phyloP scores from a whole-genome alignment of 768 basidiomycete species.

The Trametopsis cervina region DNA sequence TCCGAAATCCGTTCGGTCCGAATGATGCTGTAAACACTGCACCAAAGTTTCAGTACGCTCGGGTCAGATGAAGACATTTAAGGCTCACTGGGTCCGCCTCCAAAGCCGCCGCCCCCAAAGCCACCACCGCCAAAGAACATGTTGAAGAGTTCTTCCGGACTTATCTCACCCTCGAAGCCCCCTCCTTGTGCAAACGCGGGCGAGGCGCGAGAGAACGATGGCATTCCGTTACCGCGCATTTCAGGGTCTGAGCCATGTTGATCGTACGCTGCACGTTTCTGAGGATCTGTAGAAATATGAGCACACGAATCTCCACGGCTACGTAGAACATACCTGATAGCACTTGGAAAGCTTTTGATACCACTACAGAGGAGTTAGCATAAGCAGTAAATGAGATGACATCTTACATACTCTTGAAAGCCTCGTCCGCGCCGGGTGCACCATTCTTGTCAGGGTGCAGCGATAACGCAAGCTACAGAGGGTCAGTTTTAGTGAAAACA shows the following conservation, averaged over 20 bases:
- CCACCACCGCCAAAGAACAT: conserved; percentile 89
- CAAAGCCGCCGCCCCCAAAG: conserved; percentile 53
- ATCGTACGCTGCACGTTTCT: conserved; percentile 86
- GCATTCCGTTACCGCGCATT: conserved; percentile 67
- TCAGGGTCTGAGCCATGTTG: conserved; percentile 85
- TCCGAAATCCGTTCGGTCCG: conserved; percentile 78
- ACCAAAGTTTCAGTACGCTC: conserved; percentile 3
- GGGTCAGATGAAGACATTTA: conserved; percentile 14
- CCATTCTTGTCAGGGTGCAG: conserved; percentile 93
- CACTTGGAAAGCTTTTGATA: conserved; percentile 95
- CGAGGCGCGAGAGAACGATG: conserved; percentile 42
- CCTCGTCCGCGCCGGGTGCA: conserved; percentile 97
- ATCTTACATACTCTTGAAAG: conserved; percentile 79
- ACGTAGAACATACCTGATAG: conserved; percentile 52
- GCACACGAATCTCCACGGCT: neutral
- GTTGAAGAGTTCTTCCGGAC: conserved; percentile 95
- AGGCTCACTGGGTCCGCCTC: conserved; percentile 14
- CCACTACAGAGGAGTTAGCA: conserved; percentile 49
- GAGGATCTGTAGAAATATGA: conserved; percentile 47
- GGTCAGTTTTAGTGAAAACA: neutral
- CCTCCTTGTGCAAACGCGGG: conserved; percentile 42
- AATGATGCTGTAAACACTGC: conserved; percentile 73
- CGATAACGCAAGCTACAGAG: conserved; percentile 69
- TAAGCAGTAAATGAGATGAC: neutral
- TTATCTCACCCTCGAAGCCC: conserved; percentile 76